phyloP scores from a whole-genome alignment of 805 yeast species.

The Suhomyces pyralidae region DNA sequence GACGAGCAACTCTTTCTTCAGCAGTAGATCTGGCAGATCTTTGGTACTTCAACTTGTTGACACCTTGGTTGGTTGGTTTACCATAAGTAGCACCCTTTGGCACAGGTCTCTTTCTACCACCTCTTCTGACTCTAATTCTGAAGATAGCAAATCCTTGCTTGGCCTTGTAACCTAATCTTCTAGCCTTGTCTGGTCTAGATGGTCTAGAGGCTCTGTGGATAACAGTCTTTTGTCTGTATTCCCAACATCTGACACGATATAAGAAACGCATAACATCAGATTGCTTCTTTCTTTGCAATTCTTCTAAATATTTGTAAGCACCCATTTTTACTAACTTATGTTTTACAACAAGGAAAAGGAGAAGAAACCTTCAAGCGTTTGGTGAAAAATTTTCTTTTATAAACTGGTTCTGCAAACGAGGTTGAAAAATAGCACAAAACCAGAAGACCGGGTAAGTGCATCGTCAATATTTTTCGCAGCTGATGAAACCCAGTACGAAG shows the following conservation, averaged over 20 bases:
- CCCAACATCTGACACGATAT: constrained; percentile 99
- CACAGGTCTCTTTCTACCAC: constrained; percentile 99
- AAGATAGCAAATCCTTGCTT: constrained; percentile 98
- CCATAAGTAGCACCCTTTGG: constrained; percentile 99
- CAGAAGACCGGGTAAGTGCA: constrained; percentile 2
- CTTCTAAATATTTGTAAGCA: constrained; percentile 99
- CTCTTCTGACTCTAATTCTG: constrained; percentile 99
- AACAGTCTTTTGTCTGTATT: constrained; percentile 98
- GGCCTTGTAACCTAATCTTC: constrained; percentile 99
- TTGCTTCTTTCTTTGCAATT: constrained; percentile 99
- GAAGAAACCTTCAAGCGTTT: neutral
- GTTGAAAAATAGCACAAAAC: neutral
- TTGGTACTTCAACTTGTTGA: constrained; percentile 98
- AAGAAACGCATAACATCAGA: constrained; percentile 98
- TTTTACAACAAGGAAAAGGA: constrained; percentile 9
- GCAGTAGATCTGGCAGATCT: constrained; percentile 97
- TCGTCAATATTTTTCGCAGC: neutral
- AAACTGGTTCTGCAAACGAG: neutral
- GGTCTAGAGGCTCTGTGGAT: constrained; percentile 99
- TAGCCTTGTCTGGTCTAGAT: constrained; percentile 99
- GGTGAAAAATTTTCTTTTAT: constrained; percentile 5
- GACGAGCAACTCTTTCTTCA: constrained; percentile 99
- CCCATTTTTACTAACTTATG: constrained; percentile 62
- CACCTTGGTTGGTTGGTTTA: constrained; percentile 99
- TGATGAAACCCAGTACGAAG: neutral